Conservation (phyloP, 352 stramenopile species). For the Sclerospora graminicola region DNA sequence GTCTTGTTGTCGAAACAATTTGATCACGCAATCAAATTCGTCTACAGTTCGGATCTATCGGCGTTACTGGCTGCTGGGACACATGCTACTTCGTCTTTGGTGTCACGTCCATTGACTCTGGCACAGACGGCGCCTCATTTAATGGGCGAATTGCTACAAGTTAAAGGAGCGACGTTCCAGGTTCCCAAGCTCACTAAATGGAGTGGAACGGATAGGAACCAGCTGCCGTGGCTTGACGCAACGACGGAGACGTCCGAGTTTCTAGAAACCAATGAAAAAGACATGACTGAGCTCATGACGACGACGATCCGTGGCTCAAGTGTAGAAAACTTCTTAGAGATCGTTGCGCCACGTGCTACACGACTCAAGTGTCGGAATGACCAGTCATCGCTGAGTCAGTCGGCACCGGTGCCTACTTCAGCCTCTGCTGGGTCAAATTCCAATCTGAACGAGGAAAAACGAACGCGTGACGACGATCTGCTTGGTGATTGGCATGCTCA, state of each 20-base stretch:
- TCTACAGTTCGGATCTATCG: slow-evolving; percentile 60
- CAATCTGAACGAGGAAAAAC: slow-evolving; percentile 7
- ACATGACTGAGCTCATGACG: slow-evolving; percentile 42
- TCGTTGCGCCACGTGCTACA: slow-evolving; percentile 27
- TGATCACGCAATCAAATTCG: slow-evolving; percentile 42
- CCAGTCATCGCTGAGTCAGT: no score
- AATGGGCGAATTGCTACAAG: slow-evolving; percentile 2
- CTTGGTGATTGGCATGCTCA: slow-evolving; percentile 46
- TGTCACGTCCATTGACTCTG: slow-evolving; percentile 6
- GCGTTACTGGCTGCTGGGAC: slow-evolving; percentile 25
- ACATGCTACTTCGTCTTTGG: slow-evolving; percentile 2
- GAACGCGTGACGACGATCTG: slow-evolving; percentile 1
- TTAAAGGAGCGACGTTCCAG: slow-evolving; percentile 25
- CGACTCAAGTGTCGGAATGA: slow-evolving; percentile 17
- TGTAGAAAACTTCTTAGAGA: slow-evolving; percentile 33
- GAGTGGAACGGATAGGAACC: slow-evolving; percentile 16
- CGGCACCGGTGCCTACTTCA: no score
- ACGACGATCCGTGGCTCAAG: slow-evolving; percentile 30
- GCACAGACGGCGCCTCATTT: slow-evolving; percentile 15
- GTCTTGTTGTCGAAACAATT: slow-evolving; percentile 73
- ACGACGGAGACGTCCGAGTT: slow-evolving; percentile 15
- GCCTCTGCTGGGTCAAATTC: no score
- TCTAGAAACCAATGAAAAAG: slow-evolving; percentile 31
- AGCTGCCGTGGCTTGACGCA: slow-evolving; percentile 45
- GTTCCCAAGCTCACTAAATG: slow-evolving; percentile 29